These are phyloP conservation scores for Blastobotrys illinoisensis DNA, from an alignment of 1,139 yeast genomes.

Conservation along the genomic window DNA sequence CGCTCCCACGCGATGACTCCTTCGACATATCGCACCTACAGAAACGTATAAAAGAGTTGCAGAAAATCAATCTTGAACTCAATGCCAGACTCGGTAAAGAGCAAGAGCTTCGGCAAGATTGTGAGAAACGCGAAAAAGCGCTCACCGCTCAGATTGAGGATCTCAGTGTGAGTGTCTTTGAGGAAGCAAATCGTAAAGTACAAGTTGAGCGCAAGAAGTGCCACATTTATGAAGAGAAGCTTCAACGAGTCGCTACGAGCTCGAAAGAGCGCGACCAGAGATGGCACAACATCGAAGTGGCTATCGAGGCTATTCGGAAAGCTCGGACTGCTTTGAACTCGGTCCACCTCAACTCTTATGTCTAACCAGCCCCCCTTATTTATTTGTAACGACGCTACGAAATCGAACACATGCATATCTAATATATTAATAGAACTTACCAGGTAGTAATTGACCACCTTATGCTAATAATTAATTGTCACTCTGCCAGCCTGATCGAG, in stretches of 20 bases:
- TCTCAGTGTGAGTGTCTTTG: conserved; percentile 65
- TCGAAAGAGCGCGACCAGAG: conserved; percentile 35
- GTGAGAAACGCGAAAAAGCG: conserved; percentile 54
- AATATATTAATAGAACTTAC: background rate
- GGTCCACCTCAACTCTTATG: conserved; percentile 8
- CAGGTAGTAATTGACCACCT: background rate
- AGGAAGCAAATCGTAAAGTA: conserved; percentile 78
- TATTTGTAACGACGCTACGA: conserved; percentile 5
- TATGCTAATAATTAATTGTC: background rate
- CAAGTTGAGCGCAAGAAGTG: conserved; percentile 6
- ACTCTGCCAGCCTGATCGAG: no score
- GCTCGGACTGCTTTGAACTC: conserved; percentile 21
- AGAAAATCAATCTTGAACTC: conserved; percentile 18
- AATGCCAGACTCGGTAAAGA: conserved; percentile 34
- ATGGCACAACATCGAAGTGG: conserved; percentile 28
- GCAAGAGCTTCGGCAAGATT: conserved; percentile 39
- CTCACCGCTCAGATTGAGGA: conserved; percentile 72
- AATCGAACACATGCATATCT: background rate
- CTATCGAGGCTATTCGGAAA: conserved; percentile 27
- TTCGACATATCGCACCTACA: conserved; percentile 11
- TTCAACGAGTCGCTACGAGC: conserved; percentile 11
- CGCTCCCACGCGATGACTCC: conserved; percentile 8
- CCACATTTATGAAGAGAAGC: conserved; percentile 7
- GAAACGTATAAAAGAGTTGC: conserved; percentile 15
- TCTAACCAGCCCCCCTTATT: conserved; percentile 3